Evolutionary conservation across 306 rosid species (phyloP).

Genomic region (Fragaria vesca): DNA sequence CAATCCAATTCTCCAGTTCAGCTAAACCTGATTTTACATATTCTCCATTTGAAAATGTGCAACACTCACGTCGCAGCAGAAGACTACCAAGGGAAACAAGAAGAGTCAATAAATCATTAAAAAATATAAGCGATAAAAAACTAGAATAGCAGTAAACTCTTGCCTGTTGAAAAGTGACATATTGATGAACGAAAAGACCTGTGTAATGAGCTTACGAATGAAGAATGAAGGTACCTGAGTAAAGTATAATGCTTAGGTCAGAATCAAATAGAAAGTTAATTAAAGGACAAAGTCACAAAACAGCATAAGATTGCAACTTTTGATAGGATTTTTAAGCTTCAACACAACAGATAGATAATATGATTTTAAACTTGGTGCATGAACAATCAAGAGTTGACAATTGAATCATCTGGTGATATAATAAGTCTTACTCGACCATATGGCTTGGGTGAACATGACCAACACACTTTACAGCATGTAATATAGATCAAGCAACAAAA

Average conservation of each 20-base stretch:
- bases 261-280: constrained; percentile 8
- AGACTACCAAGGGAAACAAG: constrained; percentile 47
- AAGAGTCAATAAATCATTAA: constrained; percentile 5
- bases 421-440: not conserved
- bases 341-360: not conserved
- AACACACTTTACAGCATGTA: not conserved
- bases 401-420: not conserved
- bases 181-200: constrained; percentile 94
- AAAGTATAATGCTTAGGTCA: constrained; percentile 25
- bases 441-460: not conserved
- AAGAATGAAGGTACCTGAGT: constrained; percentile 94
- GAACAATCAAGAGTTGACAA: not conserved
- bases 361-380: not conserved
- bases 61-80: constrained; percentile 92
- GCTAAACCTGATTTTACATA: constrained; percentile 95
- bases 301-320: constrained; percentile 10
- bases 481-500: constrained; percentile 5
- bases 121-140: constrained; percentile 10
- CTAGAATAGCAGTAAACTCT: constrained; percentile 19
- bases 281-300: constrained; percentile 1
- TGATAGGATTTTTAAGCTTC: not conserved
- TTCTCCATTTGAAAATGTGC: constrained; percentile 97
- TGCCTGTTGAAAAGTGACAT: constrained; percentile 96
- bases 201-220: constrained; percentile 88
- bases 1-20: constrained; percentile 95